Base-by-base conservation (phyloP, 1,284 basidiomycete genomes). In the Gymnopus androsaceus region DNA sequence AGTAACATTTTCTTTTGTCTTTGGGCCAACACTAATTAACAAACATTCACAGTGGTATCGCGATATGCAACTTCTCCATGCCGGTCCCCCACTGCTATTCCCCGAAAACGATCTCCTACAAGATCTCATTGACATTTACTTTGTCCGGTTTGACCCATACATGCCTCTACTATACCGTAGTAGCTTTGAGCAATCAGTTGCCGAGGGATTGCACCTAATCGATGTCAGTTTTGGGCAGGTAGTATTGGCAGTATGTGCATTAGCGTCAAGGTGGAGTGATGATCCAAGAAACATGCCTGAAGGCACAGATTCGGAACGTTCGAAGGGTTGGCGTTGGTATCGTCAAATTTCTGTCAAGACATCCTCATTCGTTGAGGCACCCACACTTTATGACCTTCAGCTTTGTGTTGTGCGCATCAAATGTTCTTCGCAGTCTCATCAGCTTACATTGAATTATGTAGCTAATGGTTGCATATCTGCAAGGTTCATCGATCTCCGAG, bases 241-340 rank as follows among this genome's bases (percentile, higher is more conserved):
- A 3, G 78, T 87, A 56, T 69, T 90, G 33, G 72, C 87, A 44
- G 76, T 90, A 0, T 88, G 86, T 63, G 86, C 89, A 0, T 74
- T 82, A 51, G 88, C 81, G 2, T 71, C 85, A 0, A 77, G 86
- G 28, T 85, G 75, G 63, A 76, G 80, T 12, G 74, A 82, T 53
- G 87, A 88, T 66, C 73, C 75, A 1, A 71, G 83, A 9, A 82
- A 86, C 4, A 66, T 81, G 62, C 63, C 64, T 47, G 78, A 80
- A 61, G 54, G 41, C 4, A 34, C 41, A 37, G 7, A 53, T 6
- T 44, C 28, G 14, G 30, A 27, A 6, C 33, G 46, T 31, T 79
- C 31, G 27, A 15, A 52, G 54, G 36, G 56, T 80, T 47, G 52
- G 44, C 33, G n/a, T 8, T 54, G 44, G 2, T 76, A 78, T 4